Conservation (phyloP, 345 rosid genomes). For the Barbarea vulgaris region DNA sequence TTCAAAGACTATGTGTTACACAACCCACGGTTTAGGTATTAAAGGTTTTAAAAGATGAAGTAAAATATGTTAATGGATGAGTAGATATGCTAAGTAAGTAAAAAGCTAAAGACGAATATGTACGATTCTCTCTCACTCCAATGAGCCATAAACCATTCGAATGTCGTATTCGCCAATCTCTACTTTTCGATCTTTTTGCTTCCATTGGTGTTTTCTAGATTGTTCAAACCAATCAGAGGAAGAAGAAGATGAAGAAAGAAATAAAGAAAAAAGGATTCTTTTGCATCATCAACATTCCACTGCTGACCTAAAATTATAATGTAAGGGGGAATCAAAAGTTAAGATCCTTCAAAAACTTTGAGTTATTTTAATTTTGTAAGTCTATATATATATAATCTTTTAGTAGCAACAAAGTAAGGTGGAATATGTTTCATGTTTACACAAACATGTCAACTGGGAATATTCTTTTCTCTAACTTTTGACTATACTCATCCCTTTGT, state of each 20-base stretch:
- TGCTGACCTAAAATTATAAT: slow-evolving; percentile 16
- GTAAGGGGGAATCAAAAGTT: slow-evolving; percentile 3
- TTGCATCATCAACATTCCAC: slow-evolving; percentile 40
- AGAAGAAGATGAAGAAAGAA: background rate
- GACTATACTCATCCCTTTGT: slow-evolving; percentile 20
- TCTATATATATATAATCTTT: slow-evolving; percentile 20
- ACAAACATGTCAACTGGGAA: slow-evolving; percentile 39
- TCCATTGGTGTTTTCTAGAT: slow-evolving; percentile 19
- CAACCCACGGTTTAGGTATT: slow-evolving; percentile 5
- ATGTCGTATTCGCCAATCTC: slow-evolving; percentile 24
- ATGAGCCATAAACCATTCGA: slow-evolving; percentile 22
- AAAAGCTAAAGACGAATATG: slow-evolving; percentile 27
- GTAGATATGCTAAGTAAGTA: slow-evolving; percentile 13
- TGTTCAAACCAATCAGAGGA: slow-evolving; percentile 29
- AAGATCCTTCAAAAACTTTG: slow-evolving; percentile 16
- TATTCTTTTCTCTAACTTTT: slow-evolving; percentile 28
- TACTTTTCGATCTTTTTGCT: slow-evolving; percentile 28
- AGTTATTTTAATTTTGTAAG: background rate
- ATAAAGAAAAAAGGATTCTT: slow-evolving; percentile 7
- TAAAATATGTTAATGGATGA: slow-evolving; percentile 4
- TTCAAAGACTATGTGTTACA: slow-evolving; percentile 10
- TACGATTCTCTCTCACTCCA: slow-evolving; percentile 14
- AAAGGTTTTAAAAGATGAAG: slow-evolving; percentile 9
- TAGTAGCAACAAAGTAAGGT: slow-evolving; percentile 34
- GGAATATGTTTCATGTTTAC: slow-evolving; percentile 32